Evolutionary conservation across 208 protist genomes (phyloP).

Genomic region (Balamuthia mandrillaris): DNA sequence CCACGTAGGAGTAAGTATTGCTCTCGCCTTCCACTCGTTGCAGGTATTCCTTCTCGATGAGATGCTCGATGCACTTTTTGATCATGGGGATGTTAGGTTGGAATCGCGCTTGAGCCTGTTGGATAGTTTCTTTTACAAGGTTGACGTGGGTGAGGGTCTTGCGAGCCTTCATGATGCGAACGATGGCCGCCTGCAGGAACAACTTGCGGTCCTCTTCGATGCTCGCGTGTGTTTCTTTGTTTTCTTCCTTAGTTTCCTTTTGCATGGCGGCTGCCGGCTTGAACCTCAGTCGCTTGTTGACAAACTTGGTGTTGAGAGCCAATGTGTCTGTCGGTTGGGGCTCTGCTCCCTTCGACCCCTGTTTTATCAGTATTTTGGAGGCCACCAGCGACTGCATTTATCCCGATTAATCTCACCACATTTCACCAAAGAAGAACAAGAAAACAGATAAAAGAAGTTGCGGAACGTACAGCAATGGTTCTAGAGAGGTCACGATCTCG

Average conservation of each 20-base stretch:
- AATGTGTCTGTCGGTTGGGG: no score
- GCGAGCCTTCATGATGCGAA: conserved; percentile 61
- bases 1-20: conserved; percentile 48
- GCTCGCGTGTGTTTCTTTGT: neutral
- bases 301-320: neutral
- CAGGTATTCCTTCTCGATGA: conserved; percentile 65
- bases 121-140: conserved; percentile 51
- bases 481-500: neutral
- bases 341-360: no score
- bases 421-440: no score
- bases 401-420: no score
- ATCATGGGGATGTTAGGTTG: conserved; percentile 56
- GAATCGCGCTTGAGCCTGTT: conserved; percentile 43
- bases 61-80: conserved; percentile 61
- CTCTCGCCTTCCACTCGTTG: conserved; percentile 47
- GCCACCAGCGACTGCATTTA: neutral
- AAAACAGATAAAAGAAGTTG: no score
- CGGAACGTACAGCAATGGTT: no score
- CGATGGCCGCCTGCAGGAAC: conserved; percentile 47
- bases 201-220: conserved; percentile 62
- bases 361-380: neutral
- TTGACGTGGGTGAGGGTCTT: conserved; percentile 50
- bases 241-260: neutral
- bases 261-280: neutral
- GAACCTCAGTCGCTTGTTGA: neutral